phyloP scores from a whole-genome alignment of 1,284 basidiomycete genomes.

The Moniliella sp. region DNA sequence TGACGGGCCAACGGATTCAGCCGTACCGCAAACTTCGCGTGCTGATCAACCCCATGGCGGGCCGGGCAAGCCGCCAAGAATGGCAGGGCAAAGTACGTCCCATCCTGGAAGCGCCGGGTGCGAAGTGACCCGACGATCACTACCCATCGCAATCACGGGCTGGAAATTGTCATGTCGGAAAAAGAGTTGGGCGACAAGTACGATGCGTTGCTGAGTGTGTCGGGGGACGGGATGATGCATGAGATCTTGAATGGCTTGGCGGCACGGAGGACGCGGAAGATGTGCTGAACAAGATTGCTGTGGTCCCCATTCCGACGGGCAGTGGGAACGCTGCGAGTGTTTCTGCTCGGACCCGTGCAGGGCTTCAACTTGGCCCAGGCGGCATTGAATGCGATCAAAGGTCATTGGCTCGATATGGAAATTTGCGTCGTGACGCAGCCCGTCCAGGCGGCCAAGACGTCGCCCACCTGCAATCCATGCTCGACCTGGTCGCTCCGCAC shows the following conservation, averaged over 20 bases:
- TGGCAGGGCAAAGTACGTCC: constrained; percentile 54
- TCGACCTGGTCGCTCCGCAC: too few relatives aligned
- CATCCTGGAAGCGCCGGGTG: constrained; percentile 55
- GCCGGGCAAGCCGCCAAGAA: constrained; percentile 48
- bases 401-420: constrained; percentile 51
- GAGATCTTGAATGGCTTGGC: constrained; percentile 84
- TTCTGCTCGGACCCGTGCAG: constrained; percentile 39
- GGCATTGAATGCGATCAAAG: constrained; percentile 67
- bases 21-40: constrained; percentile 35
- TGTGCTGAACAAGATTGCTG: constrained; percentile 49
- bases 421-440: constrained; percentile 57
- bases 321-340: constrained; percentile 59
- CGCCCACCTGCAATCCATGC: too few relatives aligned
- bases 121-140: constrained; percentile 44
- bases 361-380: constrained; percentile 38
- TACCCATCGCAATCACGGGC: constrained; percentile 45
- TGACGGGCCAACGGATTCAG: constrained; percentile 5
- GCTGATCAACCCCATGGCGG: constrained; percentile 70
- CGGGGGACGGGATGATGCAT: constrained; percentile 71
- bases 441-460: too few relatives aligned
- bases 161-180: constrained; percentile 41
- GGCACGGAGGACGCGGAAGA: constrained; percentile 39
- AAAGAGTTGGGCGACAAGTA: constrained; percentile 41
- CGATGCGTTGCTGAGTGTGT: constrained; percentile 54
- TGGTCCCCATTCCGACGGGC: constrained; percentile 71